phyloP scores from a whole-genome alignment of 2,329 filamentous ascomycete genomes.

The Ambrosiella xylebori region DNA sequence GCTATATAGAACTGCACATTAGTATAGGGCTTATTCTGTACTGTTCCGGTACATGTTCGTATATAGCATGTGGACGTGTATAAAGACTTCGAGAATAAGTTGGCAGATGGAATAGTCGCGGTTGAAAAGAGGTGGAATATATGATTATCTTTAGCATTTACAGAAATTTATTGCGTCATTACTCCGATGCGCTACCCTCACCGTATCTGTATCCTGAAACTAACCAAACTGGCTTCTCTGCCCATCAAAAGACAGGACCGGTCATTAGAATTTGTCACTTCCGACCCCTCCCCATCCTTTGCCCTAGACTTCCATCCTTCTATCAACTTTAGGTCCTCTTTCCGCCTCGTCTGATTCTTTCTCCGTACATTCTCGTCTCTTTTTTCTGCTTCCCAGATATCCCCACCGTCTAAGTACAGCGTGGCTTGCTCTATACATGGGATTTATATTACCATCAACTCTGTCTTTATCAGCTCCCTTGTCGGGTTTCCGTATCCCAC shows the following conservation, averaged over 20 bases:
- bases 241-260: not conserved
- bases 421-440: not conserved
- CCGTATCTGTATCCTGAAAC: not conserved
- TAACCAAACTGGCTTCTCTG: not conserved
- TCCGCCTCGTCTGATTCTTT: not conserved
- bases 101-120: not conserved
- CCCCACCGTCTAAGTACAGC: not conserved
- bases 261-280: not conserved
- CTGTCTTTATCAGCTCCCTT: slow-evolving; percentile 1
- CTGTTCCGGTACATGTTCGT: too few relatives aligned
- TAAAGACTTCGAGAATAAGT: too few relatives aligned
- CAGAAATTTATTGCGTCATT: not conserved
- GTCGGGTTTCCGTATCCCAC: not conserved
- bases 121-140: not conserved
- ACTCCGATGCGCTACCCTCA: not conserved
- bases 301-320: not conserved
- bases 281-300: not conserved
- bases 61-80: too few relatives aligned
- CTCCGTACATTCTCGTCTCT: not conserved
- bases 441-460: not conserved
- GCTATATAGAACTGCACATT: not conserved
- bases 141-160: not conserved
- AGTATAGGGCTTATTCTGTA: too few relatives aligned
- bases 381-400: not conserved
- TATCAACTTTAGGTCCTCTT: not conserved